A percentile compares a stretch with the other conserved stretches of the same genome.
These are phyloP conservation scores for Hanseniaspora hatyaiensis DNA, from an alignment of 805 yeast species.

Conservation along the genomic window DNA sequence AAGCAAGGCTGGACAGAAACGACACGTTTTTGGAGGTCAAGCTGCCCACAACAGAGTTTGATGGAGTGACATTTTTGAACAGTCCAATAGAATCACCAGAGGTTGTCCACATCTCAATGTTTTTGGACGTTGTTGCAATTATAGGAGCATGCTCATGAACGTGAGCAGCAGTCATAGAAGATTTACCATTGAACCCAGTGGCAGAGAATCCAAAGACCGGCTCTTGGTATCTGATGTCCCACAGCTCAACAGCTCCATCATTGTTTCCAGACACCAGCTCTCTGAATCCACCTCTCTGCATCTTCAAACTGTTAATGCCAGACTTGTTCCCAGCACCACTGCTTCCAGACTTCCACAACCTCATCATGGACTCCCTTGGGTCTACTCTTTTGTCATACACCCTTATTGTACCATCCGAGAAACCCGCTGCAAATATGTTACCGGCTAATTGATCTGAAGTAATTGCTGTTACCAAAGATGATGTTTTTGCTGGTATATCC, in stretches of 20 bases:
- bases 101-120: slow-evolving; percentile 73
- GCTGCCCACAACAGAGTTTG: slow-evolving; percentile 26
- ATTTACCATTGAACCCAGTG: slow-evolving; percentile 12
- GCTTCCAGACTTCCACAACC: slow-evolving; percentile 53
- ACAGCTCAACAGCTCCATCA: slow-evolving; percentile 71
- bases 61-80: slow-evolving; percentile 37
- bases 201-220: slow-evolving; percentile 52
- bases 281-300: slow-evolving; percentile 94
- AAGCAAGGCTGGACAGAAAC: slow-evolving; percentile 53
- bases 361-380: slow-evolving; percentile 73
- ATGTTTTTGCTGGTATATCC: slow-evolving; percentile 84
- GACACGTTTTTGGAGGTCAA: slow-evolving; percentile 25
- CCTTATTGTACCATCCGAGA: slow-evolving; percentile 77
- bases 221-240: slow-evolving; percentile 74
- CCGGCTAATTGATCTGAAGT: slow-evolving; percentile 96
- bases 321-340: slow-evolving; percentile 29
- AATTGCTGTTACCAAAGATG: slow-evolving; percentile 74
- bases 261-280: slow-evolving; percentile 76
- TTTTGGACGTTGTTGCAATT: slow-evolving; percentile 74
- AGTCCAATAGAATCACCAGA: slow-evolving; percentile 61
- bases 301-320: slow-evolving; percentile 66
- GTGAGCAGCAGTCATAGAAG: slow-evolving; percentile 51
- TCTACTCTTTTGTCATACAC: slow-evolving; percentile 85
- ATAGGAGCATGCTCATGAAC: slow-evolving; percentile 96
- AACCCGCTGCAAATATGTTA: slow-evolving; percentile 78